A percentile compares a stretch with the other conserved stretches of the same genome.
Evolutionary conservation across 148 eudicot genomes (phyloP).

Genomic region (Nepenthes gracilis): DNA sequence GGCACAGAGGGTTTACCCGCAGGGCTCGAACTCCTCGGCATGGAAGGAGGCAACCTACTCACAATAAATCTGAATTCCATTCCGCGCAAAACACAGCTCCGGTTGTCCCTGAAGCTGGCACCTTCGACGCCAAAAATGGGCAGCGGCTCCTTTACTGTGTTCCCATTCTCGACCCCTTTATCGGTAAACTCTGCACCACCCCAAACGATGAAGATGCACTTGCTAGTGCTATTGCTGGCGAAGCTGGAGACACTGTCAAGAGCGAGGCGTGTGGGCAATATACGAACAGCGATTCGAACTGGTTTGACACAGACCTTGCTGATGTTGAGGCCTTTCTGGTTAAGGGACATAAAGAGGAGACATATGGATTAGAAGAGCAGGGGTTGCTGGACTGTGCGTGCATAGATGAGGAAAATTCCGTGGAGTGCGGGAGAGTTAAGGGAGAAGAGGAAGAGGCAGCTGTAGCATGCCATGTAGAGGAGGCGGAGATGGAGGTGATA

Average conservation of each 20-base stretch:
- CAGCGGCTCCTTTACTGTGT: conserved; percentile 67
- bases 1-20: conserved; percentile 54
- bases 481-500: conserved; percentile 16
- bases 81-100: conserved; percentile 8
- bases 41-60: conserved; percentile 17
- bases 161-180: conserved; percentile 52
- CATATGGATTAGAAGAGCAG: conserved; percentile 49
- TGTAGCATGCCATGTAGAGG: conserved; percentile 1
- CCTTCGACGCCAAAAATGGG: conserved; percentile 38
- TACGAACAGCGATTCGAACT: conserved; percentile 10
- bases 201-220: background rate
- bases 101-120: conserved; percentile 46
- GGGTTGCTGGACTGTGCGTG: conserved; percentile 26
- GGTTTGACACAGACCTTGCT: conserved; percentile 29
- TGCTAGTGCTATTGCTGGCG: background rate
- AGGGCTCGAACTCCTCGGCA: conserved; percentile 63
- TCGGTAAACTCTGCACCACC: conserved; percentile 22
- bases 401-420: background rate
- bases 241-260: background rate
- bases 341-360: conserved; percentile 52
- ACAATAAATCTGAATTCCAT: no score
- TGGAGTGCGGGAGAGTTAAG: conserved; percentile 19
- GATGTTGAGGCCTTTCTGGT: conserved; percentile 78
- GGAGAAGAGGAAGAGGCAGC: conserved; percentile 29
- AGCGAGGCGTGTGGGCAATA: background rate